These are phyloP conservation scores for Isabelozyma rhagii DNA, from an alignment of 805 yeast genomes.

Conservation along the genomic window DNA sequence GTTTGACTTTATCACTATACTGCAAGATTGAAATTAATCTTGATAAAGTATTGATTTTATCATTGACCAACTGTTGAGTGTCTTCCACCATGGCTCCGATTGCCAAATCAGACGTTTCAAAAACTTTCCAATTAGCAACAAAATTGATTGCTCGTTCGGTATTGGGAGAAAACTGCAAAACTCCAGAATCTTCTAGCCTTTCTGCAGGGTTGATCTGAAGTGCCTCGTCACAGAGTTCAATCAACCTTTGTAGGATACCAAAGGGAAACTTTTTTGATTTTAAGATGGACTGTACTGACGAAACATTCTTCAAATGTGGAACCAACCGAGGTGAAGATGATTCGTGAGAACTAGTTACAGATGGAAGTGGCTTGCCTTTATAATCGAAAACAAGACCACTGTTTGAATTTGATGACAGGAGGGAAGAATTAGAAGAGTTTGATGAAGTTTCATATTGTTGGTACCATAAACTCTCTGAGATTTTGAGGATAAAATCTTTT, in stretches of 20 bases:
- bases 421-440: conserved; percentile 7
- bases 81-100: conserved; percentile 61
- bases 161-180: conserved; percentile 50
- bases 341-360: conserved; percentile 4
- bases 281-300: conserved; percentile 31
- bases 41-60: conserved; percentile 66
- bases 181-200: conserved; percentile 33
- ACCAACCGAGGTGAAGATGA: conserved; percentile 15
- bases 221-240: conserved; percentile 73
- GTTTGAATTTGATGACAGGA: conserved; percentile 10
- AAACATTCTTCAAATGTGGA: conserved; percentile 4
- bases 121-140: conserved; percentile 41
- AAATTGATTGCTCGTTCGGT: conserved; percentile 54
- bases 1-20: conserved; percentile 71
- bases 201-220: conserved; percentile 59
- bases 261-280: conserved; percentile 55
- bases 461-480: conserved; percentile 38
- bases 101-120: conserved; percentile 63
- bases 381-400: conserved; percentile 40
- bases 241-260: conserved; percentile 53
- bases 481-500: conserved; percentile 43
- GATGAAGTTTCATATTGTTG: conserved; percentile 15
- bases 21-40: conserved; percentile 72
- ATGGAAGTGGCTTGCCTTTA: conserved; percentile 55
- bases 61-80: conserved; percentile 56